Base-by-base conservation (phyloP, 1,284 basidiomycete genomes). In the Sanguinoderma infundibulare region DNA sequence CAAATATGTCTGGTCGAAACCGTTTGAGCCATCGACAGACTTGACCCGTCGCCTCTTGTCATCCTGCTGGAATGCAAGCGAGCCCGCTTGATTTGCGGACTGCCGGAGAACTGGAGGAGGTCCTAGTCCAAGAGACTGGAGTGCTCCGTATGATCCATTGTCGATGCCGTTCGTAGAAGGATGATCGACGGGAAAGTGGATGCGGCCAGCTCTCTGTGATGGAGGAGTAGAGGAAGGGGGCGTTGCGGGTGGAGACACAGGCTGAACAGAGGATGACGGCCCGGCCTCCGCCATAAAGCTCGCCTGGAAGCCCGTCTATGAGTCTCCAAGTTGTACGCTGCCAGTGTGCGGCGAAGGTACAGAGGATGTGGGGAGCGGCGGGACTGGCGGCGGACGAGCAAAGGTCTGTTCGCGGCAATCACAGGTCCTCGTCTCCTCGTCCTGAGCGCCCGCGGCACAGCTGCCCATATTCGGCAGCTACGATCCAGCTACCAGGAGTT, bases 11-110 rank as follows among this genome's bases (percentile, higher is more conserved):
- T 65, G 64, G 12, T 63, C 66, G 26, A 62, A 49, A 2, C 54
- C 54, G 10, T 63, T 57, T 4, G 59, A 59, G 28, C 61, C 68
- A 34, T 72, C 71, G 7, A 71, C 70, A 10, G 73, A 74, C 61
- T 64, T 69, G 38, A 74, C 73, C 24, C 75, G 72, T 24, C 75
- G 71, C 30, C 75, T 69, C 53, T 60, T 68, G 53, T 73, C 70
- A 28, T 69, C 64, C 20, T 63, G 58, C 39, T 63, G 59, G 36
- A 62, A 57, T 0, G 53, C 26, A 30, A 63, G 47, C 15, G 60
- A 60, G 14, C 55, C 61, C n/a, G 55, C 57, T 8, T 60, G 65
- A 7, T 66, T 57, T n/a, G 51, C 59, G 32, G 66, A 55, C 26
- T 61, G 64, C 28, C 70, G 65, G 15, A 69, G 53, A 9, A 40